Evolutionary conservation across 768 basidiomycete genomes (phyloP).

Genomic region (Leccinum variicolor): DNA sequence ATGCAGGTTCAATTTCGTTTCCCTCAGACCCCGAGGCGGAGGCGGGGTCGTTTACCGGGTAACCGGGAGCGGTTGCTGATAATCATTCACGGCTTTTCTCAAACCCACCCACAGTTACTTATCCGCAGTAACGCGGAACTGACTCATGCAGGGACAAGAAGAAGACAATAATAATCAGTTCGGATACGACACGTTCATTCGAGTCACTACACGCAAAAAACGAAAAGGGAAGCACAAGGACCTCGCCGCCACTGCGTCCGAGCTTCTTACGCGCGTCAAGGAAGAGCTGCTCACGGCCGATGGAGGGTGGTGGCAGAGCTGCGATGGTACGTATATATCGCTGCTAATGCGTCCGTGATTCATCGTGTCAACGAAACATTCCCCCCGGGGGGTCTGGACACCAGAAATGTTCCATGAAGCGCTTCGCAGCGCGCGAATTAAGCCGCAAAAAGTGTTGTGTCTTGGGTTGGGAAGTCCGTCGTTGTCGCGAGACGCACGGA

Average conservation of each 20-base stretch:
- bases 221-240: conserved; percentile 35
- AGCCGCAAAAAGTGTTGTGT: conserved; percentile 47
- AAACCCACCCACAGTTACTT: neutral
- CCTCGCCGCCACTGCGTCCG: conserved; percentile 33
- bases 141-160: conserved; percentile 14
- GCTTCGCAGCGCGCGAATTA: conserved; percentile 23
- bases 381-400: conserved; percentile 1
- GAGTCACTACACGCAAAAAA: conserved; percentile 51
- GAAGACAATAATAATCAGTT: conserved; percentile 21
- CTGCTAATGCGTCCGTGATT: conserved; percentile 13
- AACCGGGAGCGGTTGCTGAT: neutral
- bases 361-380: neutral
- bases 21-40: neutral
- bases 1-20: neutral
- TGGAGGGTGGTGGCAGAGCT: conserved; percentile 53
- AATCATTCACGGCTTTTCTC: neutral
- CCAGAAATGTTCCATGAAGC: conserved; percentile 38
- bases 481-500: conserved; percentile 55
- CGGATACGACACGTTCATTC: conserved; percentile 48
- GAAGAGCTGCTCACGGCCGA: conserved; percentile 46
- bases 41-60: neutral
- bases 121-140: neutral
- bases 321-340: conserved; percentile 45
- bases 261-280: conserved; percentile 40
- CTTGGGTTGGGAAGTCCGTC: conserved; percentile 75